Evolutionary conservation across 768 basidiomycete genomes (phyloP).

Genomic region (Hericium alpestre): DNA sequence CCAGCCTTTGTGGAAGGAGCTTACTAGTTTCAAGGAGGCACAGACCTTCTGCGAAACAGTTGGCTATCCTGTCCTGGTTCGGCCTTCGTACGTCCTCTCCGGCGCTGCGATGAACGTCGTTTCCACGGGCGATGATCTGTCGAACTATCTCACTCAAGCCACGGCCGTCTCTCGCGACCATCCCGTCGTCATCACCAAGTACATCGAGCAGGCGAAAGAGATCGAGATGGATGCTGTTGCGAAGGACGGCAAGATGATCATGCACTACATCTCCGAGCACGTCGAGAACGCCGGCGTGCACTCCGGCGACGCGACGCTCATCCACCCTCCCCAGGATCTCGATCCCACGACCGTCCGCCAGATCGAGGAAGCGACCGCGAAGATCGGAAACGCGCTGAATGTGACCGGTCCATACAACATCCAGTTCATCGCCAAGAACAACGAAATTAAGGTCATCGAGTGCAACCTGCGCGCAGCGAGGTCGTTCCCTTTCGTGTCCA

Average conservation of each 20-base stretch:
- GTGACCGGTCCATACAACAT: conserved; percentile 99
- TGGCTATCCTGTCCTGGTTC: conserved; percentile 90
- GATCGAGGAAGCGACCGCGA: conserved; percentile 93
- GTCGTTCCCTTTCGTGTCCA: conserved; percentile 98
- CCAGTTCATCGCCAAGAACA: conserved; percentile 99
- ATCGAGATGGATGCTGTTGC: conserved; percentile 99
- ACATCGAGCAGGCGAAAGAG: conserved; percentile 99
- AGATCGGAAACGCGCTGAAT: conserved; percentile 95
- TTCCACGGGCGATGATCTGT: conserved; percentile 82
- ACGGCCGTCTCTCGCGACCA: conserved; percentile 93
- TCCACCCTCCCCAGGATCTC: conserved; percentile 95
- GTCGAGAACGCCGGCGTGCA: conserved; percentile 99
- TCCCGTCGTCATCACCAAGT: conserved; percentile 97
- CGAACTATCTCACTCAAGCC: conserved; percentile 87
- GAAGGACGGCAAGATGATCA: conserved; percentile 93
- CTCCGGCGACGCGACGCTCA: conserved; percentile 96
- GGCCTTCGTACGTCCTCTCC: conserved; percentile 97
- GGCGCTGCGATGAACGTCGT: conserved; percentile 99
- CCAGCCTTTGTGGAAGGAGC: conserved; percentile 95
- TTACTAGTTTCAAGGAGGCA: conserved; percentile 85
- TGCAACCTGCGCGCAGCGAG: conserved; percentile 96
- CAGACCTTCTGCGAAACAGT: conserved; percentile 84
- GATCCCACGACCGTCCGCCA: conserved; percentile 93
- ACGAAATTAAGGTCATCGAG: conserved; percentile 99
- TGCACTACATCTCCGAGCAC: conserved; percentile 99